Conservation (phyloP, 345 rosid species). For the Acer saccharum region DNA sequence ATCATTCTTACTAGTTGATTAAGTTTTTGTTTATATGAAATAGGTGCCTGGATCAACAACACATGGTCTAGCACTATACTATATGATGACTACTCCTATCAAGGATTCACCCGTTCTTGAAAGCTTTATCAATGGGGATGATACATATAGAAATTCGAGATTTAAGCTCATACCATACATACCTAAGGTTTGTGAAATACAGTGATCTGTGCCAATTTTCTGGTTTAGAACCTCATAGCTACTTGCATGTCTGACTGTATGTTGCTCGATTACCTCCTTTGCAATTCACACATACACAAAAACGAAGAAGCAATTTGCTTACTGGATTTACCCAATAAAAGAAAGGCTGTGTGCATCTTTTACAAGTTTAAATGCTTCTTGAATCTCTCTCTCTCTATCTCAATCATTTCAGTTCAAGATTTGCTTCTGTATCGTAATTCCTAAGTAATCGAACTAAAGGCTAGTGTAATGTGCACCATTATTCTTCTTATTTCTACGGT, state of each 20-base stretch:
- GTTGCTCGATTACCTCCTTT: neutral
- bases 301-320: conserved; percentile 5
- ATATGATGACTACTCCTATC: conserved; percentile 82
- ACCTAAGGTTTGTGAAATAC: conserved; percentile 64
- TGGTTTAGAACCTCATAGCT: neutral
- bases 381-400: neutral
- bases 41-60: conserved; percentile 96
- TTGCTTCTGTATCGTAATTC: neutral
- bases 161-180: conserved; percentile 98
- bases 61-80: conserved; percentile 79
- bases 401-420: neutral
- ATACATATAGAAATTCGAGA: conserved; percentile 88
- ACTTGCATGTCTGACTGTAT: no score
- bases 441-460: neutral
- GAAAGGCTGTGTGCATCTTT: neutral
- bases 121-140: conserved; percentile 81
- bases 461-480: neutral
- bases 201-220: neutral
- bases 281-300: neutral
- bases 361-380: conserved; percentile 2
- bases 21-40: conserved; percentile 16
- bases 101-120: conserved; percentile 78
- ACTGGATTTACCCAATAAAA: neutral
- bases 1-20: conserved; percentile 4
- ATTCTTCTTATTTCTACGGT: neutral